These are phyloP conservation scores for Picochlorum sp. DNA, from an alignment of 139 green algal species.

Conservation along the genomic window DNA sequence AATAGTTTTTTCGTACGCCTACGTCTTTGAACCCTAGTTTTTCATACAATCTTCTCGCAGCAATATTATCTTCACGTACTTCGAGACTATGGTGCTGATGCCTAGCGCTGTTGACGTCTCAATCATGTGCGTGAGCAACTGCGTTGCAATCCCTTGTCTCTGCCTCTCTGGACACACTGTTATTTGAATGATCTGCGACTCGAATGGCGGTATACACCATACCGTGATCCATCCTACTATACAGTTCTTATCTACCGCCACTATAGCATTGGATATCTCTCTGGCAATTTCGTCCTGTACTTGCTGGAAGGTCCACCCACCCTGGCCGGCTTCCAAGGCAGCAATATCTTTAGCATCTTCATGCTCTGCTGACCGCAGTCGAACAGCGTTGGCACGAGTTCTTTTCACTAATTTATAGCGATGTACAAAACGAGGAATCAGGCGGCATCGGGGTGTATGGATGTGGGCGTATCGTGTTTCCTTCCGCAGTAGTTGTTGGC, in stretches of 20 bases:
- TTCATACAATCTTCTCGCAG: conserved; percentile 12
- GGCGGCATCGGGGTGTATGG: too few relatives aligned
- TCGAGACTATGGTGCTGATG: conserved; percentile 5
- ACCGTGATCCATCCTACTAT: conserved; percentile 9
- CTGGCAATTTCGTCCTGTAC: neutral
- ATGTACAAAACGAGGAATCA: too few relatives aligned
- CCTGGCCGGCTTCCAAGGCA: conserved; percentile 3
- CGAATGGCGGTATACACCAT: conserved; percentile 9
- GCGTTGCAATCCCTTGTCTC: conserved; percentile 7
- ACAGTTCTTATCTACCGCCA: neutral
- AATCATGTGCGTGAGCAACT: neutral
- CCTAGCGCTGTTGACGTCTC: neutral
- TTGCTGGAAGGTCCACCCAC: conserved; percentile 1
- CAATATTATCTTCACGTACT: conserved; percentile 1
- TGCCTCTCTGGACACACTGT: conserved; percentile 7
- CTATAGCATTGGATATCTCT: conserved; percentile 3
- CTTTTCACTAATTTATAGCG: too few relatives aligned
- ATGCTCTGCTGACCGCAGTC: neutral
- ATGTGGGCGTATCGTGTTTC: too few relatives aligned
- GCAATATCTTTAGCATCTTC: neutral
- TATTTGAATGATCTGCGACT: conserved; percentile 17
- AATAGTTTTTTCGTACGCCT: conserved; percentile 13
- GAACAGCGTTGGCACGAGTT: neutral
- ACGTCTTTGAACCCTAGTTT: conserved; percentile 13
- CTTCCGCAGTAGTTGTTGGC: neutral